Percentiles rank a stretch among this genome's conserved stretches.
phyloP scores from a whole-genome alignment of 805 yeast species.

The Nakazawaea ishiwadae region DNA sequence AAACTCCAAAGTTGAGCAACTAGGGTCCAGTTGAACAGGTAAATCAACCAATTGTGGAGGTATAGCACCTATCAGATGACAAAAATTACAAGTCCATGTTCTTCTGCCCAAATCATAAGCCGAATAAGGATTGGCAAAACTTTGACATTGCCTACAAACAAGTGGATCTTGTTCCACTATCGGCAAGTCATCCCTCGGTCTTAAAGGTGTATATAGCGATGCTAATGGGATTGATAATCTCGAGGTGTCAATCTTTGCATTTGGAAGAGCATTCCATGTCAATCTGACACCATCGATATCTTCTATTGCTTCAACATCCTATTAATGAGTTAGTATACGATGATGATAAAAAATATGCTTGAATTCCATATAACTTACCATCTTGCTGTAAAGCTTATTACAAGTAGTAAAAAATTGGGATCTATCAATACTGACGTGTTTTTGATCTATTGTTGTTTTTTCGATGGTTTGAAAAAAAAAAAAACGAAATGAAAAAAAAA shows the following conservation, averaged over 20 bases:
- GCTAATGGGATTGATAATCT: constrained; percentile 53
- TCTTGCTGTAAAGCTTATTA: too few species aligned
- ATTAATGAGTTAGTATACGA: not conserved
- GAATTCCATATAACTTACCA: not conserved
- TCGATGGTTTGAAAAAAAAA: too few species aligned
- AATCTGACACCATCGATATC: constrained; percentile 71
- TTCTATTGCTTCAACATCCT: constrained; percentile 48
- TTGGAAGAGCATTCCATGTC: constrained; percentile 66
- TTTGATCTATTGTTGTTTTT: constrained; percentile 3
- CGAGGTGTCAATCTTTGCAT: constrained; percentile 46
- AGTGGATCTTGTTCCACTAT: constrained; percentile 35
- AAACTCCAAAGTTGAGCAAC: constrained; percentile 49
- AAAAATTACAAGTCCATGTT: constrained; percentile 55
- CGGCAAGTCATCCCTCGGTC: constrained; percentile 36
- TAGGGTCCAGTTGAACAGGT: constrained; percentile 34
- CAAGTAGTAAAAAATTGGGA: too few species aligned
- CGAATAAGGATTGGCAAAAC: constrained; percentile 50
- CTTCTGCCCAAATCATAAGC: constrained; percentile 26
- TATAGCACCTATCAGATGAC: constrained; percentile 42
- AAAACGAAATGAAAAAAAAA: too few species aligned
- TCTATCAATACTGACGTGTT: not conserved
- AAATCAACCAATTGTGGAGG: constrained; percentile 21
- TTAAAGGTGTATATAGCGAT: constrained; percentile 55
- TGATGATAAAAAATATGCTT: not conserved
- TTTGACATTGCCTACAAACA: constrained; percentile 50